Evolutionary conservation across 129 eudicot species (phyloP), one percentile per base, ranked within the genome.

Genomic region (Scalesia atractyloides): DNA sequence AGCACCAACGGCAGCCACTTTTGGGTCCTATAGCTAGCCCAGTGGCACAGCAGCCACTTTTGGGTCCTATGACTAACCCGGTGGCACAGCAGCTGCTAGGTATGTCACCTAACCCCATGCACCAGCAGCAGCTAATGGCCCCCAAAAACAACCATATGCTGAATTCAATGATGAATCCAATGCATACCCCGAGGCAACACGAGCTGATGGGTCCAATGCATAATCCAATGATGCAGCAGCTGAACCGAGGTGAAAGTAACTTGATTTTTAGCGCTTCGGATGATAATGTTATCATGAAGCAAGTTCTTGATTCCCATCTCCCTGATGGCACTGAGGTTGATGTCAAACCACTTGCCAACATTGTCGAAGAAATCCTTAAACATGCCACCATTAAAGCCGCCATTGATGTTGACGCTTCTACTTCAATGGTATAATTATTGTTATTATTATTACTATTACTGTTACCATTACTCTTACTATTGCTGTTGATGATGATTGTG

Each of bases 261-360:
- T 75, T 80, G 24, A 78, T 85, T 71, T 78, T 85, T 57, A 66
- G 78, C 44, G 74, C 84, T 13, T 77, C 96, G 9, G 91, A 89
- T 20, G 96, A 89, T 20, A 82, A 73, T 63, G 84, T 80, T 73
- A 85, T 86, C 74, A 79, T 78, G 82, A 89, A 61, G 74, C 96
- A 89, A 64, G 74, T 89, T 57, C 36, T 69, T 43, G 79, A 76
- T 16, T 69, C 83, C 13, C 96, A 89, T 82, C 43, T 66, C 33
- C 91, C 96, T 43, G 96, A 82, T 80, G 84, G 86, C 66, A 73
- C 86, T n/a, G 62, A 72, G 20, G 59, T 83, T 52, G 76, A 89
- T 63, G 80, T 86, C 75, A 86, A 76, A 65, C 91, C 96, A 3
- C 79, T 89, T 59, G 50, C 86, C 68, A 70, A 71, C 30, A 69